Evolutionary conservation across 768 basidiomycete genomes (phyloP), one percentile per base, ranked within the genome.

Genomic region (Boletellus ananiceps): DNA sequence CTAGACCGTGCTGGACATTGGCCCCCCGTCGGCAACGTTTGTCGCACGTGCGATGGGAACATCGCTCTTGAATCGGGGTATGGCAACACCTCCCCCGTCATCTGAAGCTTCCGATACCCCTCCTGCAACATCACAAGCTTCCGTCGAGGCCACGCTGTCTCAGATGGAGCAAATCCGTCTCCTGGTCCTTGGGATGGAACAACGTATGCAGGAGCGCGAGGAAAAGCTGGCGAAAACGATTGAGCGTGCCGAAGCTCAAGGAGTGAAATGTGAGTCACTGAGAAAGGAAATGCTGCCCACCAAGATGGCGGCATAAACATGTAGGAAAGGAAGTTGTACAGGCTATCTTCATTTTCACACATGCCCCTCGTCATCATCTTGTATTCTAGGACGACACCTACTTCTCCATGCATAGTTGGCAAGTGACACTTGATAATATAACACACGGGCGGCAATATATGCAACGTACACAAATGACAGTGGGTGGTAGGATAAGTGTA

Each of bases 161-260:
- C 80, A 86, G 49, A 74, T 88, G 27, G 85, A 88, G 56, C 81
- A 86, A 51, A 74, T 88, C 5, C 77, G 83, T 32, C 64, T 84
- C 52, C 67, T 88, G 18, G 76, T 89, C 15, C 69, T 88, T 14
- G 87, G 87, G 0, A 87, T 89, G 82, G 84, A 88, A 50, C 81
- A 88, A 58, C 75, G 84, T 47, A 70, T 87, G 51, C 77, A 84
- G 50, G 67, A 66, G 14, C 75, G 84, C 31, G 82, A 88, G 55
- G 80, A 79, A 35, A 81, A 80, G 62, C 66, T 89, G 21, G 57
- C 69, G 12, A 82, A 83, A 61, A 78, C 74, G 23, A 69, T 86
- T 15, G 76, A 80, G 59, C 73, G 73, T 21, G 87, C 86, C 1
- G 81, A 84, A 58, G 65, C 65, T 29, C 83, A 86, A 56, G 71